Evolutionary conservation across 2,329 filamentous ascomycete genomes (phyloP).

Genomic region (Didymella arachidicola): DNA sequence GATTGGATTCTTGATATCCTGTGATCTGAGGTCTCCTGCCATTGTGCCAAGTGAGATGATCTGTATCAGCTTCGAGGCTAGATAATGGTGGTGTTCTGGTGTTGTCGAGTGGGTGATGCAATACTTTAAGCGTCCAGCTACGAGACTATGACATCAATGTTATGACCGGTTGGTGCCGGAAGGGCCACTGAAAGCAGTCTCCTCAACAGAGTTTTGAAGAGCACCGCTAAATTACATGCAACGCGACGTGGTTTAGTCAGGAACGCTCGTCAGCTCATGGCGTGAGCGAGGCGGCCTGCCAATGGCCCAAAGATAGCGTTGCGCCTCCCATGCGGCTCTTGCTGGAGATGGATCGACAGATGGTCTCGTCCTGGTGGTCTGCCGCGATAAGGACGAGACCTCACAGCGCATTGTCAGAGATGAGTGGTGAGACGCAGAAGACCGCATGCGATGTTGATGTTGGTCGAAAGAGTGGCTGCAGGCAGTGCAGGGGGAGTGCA

Average conservation of each 20-base stretch:
- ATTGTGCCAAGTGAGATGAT: constrained; percentile 32
- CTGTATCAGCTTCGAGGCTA: not conserved
- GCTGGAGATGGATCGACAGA: not conserved
- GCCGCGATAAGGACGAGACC: constrained; percentile 3
- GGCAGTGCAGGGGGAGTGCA: constrained; percentile 9
- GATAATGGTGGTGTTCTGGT: constrained; percentile 4
- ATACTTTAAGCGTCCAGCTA: constrained; percentile 12
- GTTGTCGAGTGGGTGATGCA: constrained; percentile 4
- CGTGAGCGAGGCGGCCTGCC: constrained; percentile 24
- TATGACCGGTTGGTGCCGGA: constrained; percentile 14
- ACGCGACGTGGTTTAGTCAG: constrained; percentile 24
- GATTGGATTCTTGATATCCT: constrained; percentile 54
- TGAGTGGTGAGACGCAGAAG: not conserved
- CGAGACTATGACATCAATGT: constrained; percentile 22
- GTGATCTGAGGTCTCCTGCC: constrained; percentile 52
- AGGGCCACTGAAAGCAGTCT: constrained; percentile 8
- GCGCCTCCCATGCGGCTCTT: constrained; percentile 6
- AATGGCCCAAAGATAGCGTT: not conserved
- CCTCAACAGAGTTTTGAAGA: constrained; percentile 18
- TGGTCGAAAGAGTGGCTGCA: constrained; percentile 2
- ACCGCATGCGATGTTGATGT: constrained; percentile 2
- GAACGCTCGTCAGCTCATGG: constrained; percentile 29
- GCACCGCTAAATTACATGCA: constrained; percentile 24
- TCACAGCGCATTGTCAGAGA: not conserved
- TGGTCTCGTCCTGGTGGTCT: constrained; percentile 7